Base-by-base conservation (phyloP, 139 green algal species). In the Zygnema circumcarinatum region DNA sequence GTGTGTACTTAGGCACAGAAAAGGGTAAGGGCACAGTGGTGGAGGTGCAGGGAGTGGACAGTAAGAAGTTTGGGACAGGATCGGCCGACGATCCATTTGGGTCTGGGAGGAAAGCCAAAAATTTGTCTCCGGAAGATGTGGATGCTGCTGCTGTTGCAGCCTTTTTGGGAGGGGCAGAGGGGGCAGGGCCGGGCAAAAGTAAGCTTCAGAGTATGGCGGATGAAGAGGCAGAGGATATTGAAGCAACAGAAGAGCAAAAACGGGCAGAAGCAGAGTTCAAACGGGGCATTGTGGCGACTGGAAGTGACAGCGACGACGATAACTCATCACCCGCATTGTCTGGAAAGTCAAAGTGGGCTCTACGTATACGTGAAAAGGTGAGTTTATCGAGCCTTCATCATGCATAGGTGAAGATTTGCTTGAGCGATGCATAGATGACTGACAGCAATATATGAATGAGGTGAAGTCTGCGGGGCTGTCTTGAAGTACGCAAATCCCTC, bases 1-100 rank as follows among this genome's bases (percentile, higher is more conserved):
- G 81, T 20, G 85, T 90, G 11, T 90, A 90, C 67, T 42, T 90
- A 38, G 85, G 85, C 54, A 88, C 41, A 33, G 62, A 84, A 36
- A 47, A 53, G 3, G 85, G 85, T 29, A 79, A 38, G 38, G 79
- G 78, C 21, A 47, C 62, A 35, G 79, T 86, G 2, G 67, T 86
- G 7, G 79, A 74, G 29, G 79, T 86, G 67, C 75, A 83, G 52
- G 76, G 74, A 81, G 33, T 47, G 47, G 74, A 81, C 31, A 53
- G 74, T 31, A 38, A 53, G 47, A 62, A 16, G 47, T 62, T 62
- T 62, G 47, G 47, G 16, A n/a, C n/a, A n/a, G n/a, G n/a, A n/a
- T n/a, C n/a, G n/a, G n/a, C n/a, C n/a, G 47, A 62, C 47, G 47
- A 62, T 62, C 47, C 16, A 25, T 62, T 62, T 7, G 47, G 47